Percentiles rank a stretch among this genome's conserved stretches.
Conservation (phyloP, 225 moss, liverwort and hornwort species). For the Anthoceros angustus region DNA sequence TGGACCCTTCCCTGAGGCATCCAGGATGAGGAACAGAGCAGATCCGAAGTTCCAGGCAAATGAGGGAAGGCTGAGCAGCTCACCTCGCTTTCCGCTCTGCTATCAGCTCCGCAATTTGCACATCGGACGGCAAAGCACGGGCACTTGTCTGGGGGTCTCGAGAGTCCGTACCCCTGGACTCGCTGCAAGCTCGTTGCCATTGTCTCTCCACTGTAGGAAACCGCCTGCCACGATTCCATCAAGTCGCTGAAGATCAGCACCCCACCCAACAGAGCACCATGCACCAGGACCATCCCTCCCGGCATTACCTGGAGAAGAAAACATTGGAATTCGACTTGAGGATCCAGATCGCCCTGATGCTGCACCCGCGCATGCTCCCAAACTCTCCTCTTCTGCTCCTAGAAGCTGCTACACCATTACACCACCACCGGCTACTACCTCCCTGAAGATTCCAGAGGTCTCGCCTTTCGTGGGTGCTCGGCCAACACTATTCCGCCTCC, state of each 20-base stretch:
- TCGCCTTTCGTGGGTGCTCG: too few relatives aligned
- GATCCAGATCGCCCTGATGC: constrained; percentile 94
- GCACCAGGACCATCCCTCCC: neutral
- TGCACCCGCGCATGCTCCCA: constrained; percentile 55
- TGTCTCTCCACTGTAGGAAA: constrained; percentile 86
- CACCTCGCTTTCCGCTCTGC: constrained; percentile 30
- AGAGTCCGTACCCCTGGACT: constrained; percentile 9
- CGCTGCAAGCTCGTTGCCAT: constrained; percentile 59
- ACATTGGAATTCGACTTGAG: constrained; percentile 62
- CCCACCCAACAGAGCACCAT: neutral
- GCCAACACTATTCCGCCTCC: too few relatives aligned
- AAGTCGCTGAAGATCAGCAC: neutral
- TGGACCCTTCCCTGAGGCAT: constrained; percentile 25
- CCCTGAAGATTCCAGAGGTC: neutral
- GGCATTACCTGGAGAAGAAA: constrained; percentile 44
- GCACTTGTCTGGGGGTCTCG: constrained; percentile 11
- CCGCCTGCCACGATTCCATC: constrained; percentile 26
- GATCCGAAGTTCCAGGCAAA: neutral
- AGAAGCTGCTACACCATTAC: neutral
- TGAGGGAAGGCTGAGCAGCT: neutral
- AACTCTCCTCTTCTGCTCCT: neutral
- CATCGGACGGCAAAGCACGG: constrained; percentile 54
- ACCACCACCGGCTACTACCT: neutral
- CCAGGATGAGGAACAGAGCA: constrained; percentile 10
- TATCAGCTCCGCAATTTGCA: constrained; percentile 39